Conservation (phyloP, 176 grass and related monocot species). For the Rhynchospora pubera region DNA sequence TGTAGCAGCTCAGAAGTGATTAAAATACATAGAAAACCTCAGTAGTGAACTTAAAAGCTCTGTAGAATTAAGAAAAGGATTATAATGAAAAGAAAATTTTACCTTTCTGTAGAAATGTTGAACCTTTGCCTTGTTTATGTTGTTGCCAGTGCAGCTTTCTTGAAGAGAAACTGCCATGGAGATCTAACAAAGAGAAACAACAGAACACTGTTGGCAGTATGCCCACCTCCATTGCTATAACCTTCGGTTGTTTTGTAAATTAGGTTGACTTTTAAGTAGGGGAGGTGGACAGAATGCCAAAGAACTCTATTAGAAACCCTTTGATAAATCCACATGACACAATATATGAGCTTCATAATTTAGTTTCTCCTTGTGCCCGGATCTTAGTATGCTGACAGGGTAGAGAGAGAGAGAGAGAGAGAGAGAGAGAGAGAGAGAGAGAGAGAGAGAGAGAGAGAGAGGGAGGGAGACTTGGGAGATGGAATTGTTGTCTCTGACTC, state of each 20-base stretch:
- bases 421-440: background rate
- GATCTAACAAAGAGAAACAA: constrained; percentile 31
- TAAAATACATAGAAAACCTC: background rate
- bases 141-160: background rate
- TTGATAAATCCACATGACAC: constrained; percentile 35
- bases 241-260: background rate
- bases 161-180: constrained; percentile 15
- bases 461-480: background rate
- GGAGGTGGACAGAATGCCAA: constrained; percentile 51
- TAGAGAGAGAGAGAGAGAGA: background rate
- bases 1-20: background rate
- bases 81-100: background rate
- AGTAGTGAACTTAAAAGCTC: background rate
- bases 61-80: background rate
- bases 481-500: background rate
- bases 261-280: background rate
- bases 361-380: background rate
- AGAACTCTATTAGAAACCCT: constrained; percentile 37
- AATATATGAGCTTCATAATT: background rate
- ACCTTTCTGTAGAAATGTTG: background rate
- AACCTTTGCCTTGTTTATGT: background rate
- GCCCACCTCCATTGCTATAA: constrained; percentile 25
- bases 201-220: constrained; percentile 27
- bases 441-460: background rate
- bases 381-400: background rate